Percentiles rank a stretch among this genome's conserved stretches.
phyloP scores from a whole-genome alignment of 148 eudicot species.

The Spergularia marina region DNA sequence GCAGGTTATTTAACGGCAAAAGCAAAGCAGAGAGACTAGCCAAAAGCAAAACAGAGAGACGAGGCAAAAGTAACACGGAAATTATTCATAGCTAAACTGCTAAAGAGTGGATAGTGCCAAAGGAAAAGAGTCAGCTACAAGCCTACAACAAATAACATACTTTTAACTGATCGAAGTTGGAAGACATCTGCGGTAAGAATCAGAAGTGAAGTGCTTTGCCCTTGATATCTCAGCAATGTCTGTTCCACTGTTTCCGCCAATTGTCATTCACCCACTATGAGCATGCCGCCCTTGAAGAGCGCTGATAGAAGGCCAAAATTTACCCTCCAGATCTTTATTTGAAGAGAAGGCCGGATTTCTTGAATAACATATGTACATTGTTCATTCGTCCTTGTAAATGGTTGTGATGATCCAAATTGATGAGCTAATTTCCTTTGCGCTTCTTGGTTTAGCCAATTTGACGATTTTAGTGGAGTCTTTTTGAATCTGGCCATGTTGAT shows the following conservation, averaged over 20 bases:
- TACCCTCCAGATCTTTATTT: not conserved
- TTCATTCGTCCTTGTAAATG: not conserved
- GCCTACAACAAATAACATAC: not conserved
- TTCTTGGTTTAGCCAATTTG: not conserved
- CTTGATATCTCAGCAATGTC: not conserved
- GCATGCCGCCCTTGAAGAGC: not conserved
- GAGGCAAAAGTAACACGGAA: slow-evolving; percentile 2
- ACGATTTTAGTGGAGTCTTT: not conserved
- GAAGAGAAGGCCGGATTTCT: no score
- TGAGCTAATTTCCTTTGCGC: not conserved
- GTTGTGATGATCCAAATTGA: not conserved
- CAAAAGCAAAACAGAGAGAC: slow-evolving; percentile 15
- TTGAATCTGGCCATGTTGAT: not conserved
- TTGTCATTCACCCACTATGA: not conserved
- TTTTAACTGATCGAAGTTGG: not conserved
- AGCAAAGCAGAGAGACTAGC: slow-evolving; percentile 23
- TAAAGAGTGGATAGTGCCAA: not conserved
- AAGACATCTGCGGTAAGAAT: not conserved
- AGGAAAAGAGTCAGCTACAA: not conserved
- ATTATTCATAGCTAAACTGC: slow-evolving; percentile 1
- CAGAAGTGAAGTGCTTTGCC: slow-evolving; percentile 2
- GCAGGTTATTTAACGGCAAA: slow-evolving; percentile 21
- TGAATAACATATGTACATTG: not conserved
- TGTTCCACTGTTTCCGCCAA: not conserved
- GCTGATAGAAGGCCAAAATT: not conserved